These are phyloP conservation scores for Paramecium tetraurelia DNA, from an alignment of 73 alveolate species.

Conservation along the genomic window DNA sequence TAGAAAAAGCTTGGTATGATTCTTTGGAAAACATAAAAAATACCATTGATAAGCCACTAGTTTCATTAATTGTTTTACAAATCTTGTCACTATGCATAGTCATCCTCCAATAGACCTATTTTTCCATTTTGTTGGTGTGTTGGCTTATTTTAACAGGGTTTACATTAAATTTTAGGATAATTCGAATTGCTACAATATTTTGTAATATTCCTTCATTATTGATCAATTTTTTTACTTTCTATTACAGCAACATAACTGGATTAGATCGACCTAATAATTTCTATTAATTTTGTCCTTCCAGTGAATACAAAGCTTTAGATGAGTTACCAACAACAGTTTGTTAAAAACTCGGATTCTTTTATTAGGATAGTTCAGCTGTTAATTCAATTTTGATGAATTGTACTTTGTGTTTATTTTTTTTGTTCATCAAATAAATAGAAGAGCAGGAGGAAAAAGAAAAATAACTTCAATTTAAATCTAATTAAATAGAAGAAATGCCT, in stretches of 20 bases:
- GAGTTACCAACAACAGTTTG: neutral
- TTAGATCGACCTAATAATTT: neutral
- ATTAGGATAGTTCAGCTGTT: neutral
- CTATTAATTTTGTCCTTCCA: neutral
- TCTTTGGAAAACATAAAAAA: neutral
- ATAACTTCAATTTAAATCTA: neutral
- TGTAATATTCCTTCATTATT: neutral
- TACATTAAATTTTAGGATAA: neutral
- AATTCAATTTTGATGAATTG: slow-evolving; percentile 14
- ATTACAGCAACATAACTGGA: neutral
- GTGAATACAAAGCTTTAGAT: neutral
- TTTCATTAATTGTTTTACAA: neutral
- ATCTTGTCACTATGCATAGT: neutral
- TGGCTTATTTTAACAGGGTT: slow-evolving; percentile 29
- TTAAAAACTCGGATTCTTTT: slow-evolving; percentile 27
- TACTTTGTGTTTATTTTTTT: neutral
- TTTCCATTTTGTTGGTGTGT: neutral
- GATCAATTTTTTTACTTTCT: slow-evolving; percentile 5
- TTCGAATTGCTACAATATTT: neutral
- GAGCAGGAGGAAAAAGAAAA: neutral
- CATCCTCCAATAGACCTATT: neutral
- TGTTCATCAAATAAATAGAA: neutral
- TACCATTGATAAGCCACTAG: neutral
- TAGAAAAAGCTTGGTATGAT: neutral
- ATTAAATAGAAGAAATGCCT: neutral